Evolutionary conservation across 768 basidiomycete species (phyloP).

Genomic region (Hypholoma sublateritium): DNA sequence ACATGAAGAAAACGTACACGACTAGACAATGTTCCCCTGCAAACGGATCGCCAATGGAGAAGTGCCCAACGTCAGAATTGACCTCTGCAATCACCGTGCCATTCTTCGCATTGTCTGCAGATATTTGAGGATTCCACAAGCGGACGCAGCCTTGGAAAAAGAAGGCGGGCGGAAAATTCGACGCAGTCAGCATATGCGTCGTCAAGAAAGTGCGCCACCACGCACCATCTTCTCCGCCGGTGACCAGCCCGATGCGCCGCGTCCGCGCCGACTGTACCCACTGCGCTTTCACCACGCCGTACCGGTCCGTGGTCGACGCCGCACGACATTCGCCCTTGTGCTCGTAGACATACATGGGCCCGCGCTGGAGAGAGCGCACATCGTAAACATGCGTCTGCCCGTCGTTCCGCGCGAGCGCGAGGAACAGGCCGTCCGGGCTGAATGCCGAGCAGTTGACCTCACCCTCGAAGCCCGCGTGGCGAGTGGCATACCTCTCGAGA

Average conservation of each 20-base stretch:
- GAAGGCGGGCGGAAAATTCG: not conserved
- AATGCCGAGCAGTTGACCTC: slow-evolving; percentile 53
- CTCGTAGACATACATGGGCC: slow-evolving; percentile 45
- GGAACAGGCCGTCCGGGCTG: slow-evolving; percentile 60
- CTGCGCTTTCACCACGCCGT: slow-evolving; percentile 49
- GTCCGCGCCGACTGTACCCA: slow-evolving; percentile 48
- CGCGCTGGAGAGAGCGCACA: slow-evolving; percentile 46
- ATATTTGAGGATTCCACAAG: slow-evolving; percentile 59
- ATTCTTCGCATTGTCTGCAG: slow-evolving; percentile 36
- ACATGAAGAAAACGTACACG: slow-evolving; percentile 39
- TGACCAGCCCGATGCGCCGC: slow-evolving; percentile 46
- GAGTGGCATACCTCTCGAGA: slow-evolving; percentile 34
- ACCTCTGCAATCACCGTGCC: slow-evolving; percentile 52
- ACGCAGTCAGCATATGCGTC: no score
- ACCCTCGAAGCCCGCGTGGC: slow-evolving; percentile 22
- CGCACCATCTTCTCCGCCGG: slow-evolving; percentile 66
- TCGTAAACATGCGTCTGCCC: slow-evolving; percentile 66
- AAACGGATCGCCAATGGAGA: slow-evolving; percentile 56
- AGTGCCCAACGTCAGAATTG: slow-evolving; percentile 56
- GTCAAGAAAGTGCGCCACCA: not conserved
- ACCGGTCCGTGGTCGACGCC: slow-evolving; percentile 31
- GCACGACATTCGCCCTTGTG: slow-evolving; percentile 40
- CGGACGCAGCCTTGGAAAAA: slow-evolving; percentile 59
- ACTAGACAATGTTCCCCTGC: slow-evolving; percentile 55
- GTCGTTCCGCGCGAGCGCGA: slow-evolving; percentile 61